These are phyloP conservation scores for Elsinoe necatrix DNA, from an alignment of 2,329 filamentous ascomycete genomes.

Conservation along the genomic window DNA sequence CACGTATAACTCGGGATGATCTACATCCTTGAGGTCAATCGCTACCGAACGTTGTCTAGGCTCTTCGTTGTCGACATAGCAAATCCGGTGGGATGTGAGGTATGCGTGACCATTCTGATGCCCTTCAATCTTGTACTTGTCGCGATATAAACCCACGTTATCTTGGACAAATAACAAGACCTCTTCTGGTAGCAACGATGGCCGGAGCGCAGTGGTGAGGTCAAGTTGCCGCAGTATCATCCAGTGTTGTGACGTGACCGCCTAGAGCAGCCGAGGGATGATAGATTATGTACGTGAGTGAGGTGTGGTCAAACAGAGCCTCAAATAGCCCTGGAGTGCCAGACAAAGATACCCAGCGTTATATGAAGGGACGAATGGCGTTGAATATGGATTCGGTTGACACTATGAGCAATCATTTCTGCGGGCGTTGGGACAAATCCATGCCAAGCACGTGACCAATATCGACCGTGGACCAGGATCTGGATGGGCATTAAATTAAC, in stretches of 20 bases:
- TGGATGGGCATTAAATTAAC: no score
- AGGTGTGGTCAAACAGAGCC: no score
- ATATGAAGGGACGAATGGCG: no score
- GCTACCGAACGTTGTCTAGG: conserved; percentile 77
- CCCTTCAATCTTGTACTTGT: conserved; percentile 89
- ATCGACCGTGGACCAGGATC: neutral
- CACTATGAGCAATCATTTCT: neutral
- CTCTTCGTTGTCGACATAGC: conserved; percentile 85
- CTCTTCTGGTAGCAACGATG: conserved; percentile 86
- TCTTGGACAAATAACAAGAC: conserved; percentile 93
- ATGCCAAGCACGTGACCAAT: neutral
- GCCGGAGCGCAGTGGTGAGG: conserved; percentile 90
- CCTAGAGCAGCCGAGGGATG: neutral
- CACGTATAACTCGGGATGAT: conserved; percentile 82
- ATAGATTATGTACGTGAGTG: no score
- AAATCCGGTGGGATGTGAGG: conserved; percentile 87
- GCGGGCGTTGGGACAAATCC: neutral
- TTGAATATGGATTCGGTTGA: neutral
- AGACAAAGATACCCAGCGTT: no score
- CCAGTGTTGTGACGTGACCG: conserved; percentile 41
- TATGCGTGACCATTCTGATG: conserved; percentile 96
- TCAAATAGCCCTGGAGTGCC: no score
- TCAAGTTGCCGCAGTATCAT: conserved; percentile 97
- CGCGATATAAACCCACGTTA: conserved; percentile 94
- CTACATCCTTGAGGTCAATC: conserved; percentile 82